Base-by-base conservation (phyloP, 2,329 filamentous ascomycete genomes). In the Stachybotrys elegans region DNA sequence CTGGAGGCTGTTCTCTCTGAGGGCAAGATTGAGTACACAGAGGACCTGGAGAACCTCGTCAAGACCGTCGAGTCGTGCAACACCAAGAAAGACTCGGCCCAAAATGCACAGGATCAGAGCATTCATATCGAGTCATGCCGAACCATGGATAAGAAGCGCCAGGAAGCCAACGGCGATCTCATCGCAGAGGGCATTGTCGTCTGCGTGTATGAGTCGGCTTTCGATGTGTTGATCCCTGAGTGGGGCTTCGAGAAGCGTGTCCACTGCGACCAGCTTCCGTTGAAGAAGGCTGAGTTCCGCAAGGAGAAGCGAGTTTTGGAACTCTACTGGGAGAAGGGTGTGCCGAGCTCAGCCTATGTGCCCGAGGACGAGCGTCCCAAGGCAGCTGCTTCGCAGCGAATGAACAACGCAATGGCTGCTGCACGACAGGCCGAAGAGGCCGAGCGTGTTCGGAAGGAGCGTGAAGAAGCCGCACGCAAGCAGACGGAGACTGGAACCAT, bases 161-260 rank as follows among this genome's bases (percentile, higher is more conserved):
- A 89, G 62, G 88, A 94, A 55, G 79, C 83, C 54, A 90, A 92
- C 51, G 90, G 89, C 39, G 93, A 98, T 53, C 79, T 98, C 43
- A 90, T 98, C 63, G 90, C 86, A 57, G 92, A 97, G 64, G 93
- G 93, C 54, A 92, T 98, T 57, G 90, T 98, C 40, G 78, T 98
- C 44, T 95, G 89, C 61, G 93, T 98, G 23, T 98, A 98, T 67
- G 93, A 98, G 69, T 97, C 93, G 22, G 93, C 93, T 17, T 98
- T 98, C 63, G 93, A 98, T 65, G 89, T 98, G 35, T 78, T 98
- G 51, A 97, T 98, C 63, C 93, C 93, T 6, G 91, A 98, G 62
- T 98, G 90, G 75, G 93, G 93, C 53, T 97, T 98, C 55, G 93
- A 98, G 75, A 98, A 98, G 81, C 88, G 93, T 52, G 93, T 98